Evolutionary conservation across 2,329 filamentous ascomycete genomes (phyloP), one percentile per base, ranked within the genome.

Genomic region (Myriosclerotinia duriaeana): DNA sequence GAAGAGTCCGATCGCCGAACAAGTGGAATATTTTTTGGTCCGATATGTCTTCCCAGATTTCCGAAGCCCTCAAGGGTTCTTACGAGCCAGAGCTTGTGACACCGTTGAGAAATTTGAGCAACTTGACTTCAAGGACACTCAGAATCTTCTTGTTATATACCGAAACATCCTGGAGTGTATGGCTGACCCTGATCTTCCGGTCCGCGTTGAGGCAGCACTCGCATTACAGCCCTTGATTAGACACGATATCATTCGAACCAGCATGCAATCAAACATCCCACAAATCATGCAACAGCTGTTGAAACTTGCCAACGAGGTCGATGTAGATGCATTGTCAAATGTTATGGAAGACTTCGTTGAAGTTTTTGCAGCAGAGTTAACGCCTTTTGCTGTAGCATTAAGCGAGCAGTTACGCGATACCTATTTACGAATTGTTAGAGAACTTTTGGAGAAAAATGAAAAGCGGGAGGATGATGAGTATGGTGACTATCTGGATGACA

Each of bases 281-380:
- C 96, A 96, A 75, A 98, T 99, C 75, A 99, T 99, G 95, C 96
- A 98, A 80, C 94, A 99, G 79, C 85, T 99, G 17, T 84, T 99
- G 65, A 98, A 98, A 81, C 83, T 99, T 66, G 94, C 95, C 38
- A 99, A 99, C 76, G 95, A 99, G 79, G 95, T 96, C 67, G 95
- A 99, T 76, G 94, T 99, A 58, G 95, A 99, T 78, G 93, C 95
- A 6, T 83, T 99, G 52, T 94, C 95, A 30, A 98, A 98, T 75
- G 95, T 99, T 50, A 99, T 99, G 95, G 95, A 99, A 79, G 95
- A 99, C 76, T 99, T 99, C 76, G 95, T 99, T 55, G 95, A 99
- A 78, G 93, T 98, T 2, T 99, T 99, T 76, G 94, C 95, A n/a
- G 86, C 92, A 3, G 95, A 99, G 77, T 85, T 99, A 56, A 98